Percentiles rank a stretch among this genome's conserved stretches.
Evolutionary conservation across 2,329 filamentous ascomycete genomes (phyloP).

Genomic region (Grosmannia clavigera): DNA sequence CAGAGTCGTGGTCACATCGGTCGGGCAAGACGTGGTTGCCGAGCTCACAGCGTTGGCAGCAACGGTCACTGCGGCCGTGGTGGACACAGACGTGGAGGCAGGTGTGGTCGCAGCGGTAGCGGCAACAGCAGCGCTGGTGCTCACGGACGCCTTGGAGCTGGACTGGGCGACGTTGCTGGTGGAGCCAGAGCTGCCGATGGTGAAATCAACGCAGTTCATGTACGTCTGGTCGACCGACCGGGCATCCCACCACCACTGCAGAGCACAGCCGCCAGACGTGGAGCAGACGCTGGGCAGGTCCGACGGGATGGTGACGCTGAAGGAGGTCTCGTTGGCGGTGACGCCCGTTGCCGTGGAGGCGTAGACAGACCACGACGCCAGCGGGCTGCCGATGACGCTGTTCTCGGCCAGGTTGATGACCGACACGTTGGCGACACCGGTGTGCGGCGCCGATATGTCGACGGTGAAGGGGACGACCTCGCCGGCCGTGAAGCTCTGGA

Average conservation of each 20-base stretch:
- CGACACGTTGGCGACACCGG: constrained; percentile 41
- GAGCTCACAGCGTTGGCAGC: background rate
- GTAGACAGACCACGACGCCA: constrained; percentile 36
- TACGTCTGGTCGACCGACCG: constrained; percentile 34
- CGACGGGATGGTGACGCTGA: constrained; percentile 40
- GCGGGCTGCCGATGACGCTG: constrained; percentile 31
- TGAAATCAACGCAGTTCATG: constrained; percentile 42
- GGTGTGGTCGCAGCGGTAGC: background rate
- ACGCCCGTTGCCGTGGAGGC: constrained; percentile 32
- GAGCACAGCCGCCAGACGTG: constrained; percentile 32
- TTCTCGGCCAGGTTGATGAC: constrained; percentile 37
- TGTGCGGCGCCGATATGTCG: constrained; percentile 16
- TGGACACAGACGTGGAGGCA: background rate
- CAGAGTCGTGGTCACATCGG: background rate
- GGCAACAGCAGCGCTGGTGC: background rate
- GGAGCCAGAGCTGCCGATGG: constrained; percentile 2
- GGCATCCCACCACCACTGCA: constrained; percentile 44
- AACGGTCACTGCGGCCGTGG: background rate
- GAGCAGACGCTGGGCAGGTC: constrained; percentile 31
- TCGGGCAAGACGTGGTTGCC: background rate
- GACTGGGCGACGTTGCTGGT: background rate
- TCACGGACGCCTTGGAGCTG: background rate
- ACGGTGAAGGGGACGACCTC: constrained; percentile 30
- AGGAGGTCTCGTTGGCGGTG: constrained; percentile 31
- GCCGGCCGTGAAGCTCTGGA: constrained; percentile 38